Evolutionary conservation across 176 grass and related monocot species (phyloP).

Genomic region (Urochloa ruziziensis): DNA sequence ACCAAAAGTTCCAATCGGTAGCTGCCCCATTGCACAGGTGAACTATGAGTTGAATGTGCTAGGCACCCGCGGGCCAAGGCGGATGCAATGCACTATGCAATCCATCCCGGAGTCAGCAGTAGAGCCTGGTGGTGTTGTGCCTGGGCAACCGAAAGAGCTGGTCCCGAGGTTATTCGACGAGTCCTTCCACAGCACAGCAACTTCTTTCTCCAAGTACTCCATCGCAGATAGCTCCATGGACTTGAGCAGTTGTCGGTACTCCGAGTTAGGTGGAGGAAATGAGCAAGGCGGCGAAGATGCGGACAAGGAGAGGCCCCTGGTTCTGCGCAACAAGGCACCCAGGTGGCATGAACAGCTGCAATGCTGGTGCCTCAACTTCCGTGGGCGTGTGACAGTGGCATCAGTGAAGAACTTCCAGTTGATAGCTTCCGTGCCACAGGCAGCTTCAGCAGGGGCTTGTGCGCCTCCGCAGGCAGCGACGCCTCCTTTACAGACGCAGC

Average conservation of each 20-base stretch:
- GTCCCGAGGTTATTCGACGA: conserved; percentile 51
- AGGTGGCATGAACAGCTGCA: conserved; percentile 89
- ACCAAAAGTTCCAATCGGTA: conserved; percentile 50
- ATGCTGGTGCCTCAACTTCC: conserved; percentile 94
- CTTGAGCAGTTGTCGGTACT: conserved; percentile 65
- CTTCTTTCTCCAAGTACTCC: conserved; percentile 44
- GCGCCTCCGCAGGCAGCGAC: conserved; percentile 1
- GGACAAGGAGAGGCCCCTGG: conserved; percentile 52
- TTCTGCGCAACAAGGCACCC: conserved; percentile 70
- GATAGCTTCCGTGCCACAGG: conserved; percentile 36
- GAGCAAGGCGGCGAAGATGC: background rate
- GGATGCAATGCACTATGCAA: conserved; percentile 82
- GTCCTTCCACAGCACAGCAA: conserved; percentile 63
- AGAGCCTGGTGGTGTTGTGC: conserved; percentile 58
- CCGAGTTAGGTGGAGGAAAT: conserved; percentile 39
- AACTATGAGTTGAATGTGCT: conserved; percentile 88
- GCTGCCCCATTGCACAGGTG: conserved; percentile 67
- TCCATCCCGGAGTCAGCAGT: conserved; percentile 65
- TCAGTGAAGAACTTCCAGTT: conserved; percentile 92
- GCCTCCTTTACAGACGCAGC: conserved; percentile 6
- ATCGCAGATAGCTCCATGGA: conserved; percentile 44
- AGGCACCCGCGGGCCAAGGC: conserved; percentile 74
- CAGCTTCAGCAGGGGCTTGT: background rate
- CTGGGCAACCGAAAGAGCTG: conserved; percentile 58
- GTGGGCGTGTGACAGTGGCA: conserved; percentile 73